These are phyloP conservation scores for Penicillium canescens DNA, from an alignment of 495 filamentous ascomycete species.

Conservation along the genomic window DNA sequence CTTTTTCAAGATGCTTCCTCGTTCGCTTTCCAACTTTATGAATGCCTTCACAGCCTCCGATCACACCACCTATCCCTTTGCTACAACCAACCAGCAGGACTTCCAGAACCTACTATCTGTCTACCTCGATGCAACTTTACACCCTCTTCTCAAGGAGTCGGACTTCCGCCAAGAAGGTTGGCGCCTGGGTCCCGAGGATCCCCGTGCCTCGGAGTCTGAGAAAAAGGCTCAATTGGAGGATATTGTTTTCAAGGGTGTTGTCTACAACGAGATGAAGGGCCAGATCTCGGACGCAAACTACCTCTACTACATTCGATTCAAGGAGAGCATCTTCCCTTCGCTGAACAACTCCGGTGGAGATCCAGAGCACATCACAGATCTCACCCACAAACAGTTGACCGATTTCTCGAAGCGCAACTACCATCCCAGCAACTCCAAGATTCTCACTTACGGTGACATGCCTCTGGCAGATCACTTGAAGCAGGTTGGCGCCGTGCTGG, in stretches of 20 bases:
- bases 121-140: conserved; percentile 91
- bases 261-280: conserved; percentile 99
- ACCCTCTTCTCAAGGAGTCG: conserved; percentile 81
- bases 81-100: conserved; percentile 94
- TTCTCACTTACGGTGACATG: conserved; percentile 95
- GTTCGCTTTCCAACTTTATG: conserved; percentile 98
- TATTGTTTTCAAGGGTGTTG: conserved; percentile 95
- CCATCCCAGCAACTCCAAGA: conserved; percentile 92
- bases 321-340: conserved; percentile 89
- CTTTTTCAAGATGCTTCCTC: conserved; percentile 99
- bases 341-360: conserved; percentile 97
- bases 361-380: conserved; percentile 90
- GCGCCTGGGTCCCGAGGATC: conserved; percentile 91
- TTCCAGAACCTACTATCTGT: conserved; percentile 96
- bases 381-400: conserved; percentile 83
- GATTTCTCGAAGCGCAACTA: conserved; percentile 90
- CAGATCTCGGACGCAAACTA: conserved; percentile 98
- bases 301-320: conserved; percentile 89
- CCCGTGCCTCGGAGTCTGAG: conserved; percentile 50
- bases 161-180: conserved; percentile 97
- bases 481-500: conserved; percentile 71
- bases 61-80: conserved; percentile 97
- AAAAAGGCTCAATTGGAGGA: conserved; percentile 34
- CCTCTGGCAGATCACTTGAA: conserved; percentile 75
- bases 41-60: conserved; percentile 96